Percentiles rank a stretch among this genome's conserved stretches.
These are phyloP conservation scores for Penicillium odoratum DNA, from an alignment of 495 filamentous ascomycete species.

Conservation along the genomic window DNA sequence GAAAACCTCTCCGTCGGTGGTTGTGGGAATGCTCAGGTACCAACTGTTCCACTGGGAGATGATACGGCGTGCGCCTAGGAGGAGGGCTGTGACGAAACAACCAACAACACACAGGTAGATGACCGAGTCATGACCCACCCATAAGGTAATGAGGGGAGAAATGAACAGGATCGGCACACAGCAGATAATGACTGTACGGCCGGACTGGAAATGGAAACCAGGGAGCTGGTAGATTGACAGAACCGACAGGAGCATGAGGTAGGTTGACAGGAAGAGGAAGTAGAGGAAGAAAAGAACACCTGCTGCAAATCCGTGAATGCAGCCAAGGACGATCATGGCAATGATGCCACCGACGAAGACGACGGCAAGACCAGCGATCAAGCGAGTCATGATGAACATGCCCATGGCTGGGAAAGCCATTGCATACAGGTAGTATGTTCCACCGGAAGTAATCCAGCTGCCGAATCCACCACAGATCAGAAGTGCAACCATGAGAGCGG, in stretches of 20 bases:
- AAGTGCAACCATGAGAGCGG: constrained; percentile 4
- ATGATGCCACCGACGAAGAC: constrained; percentile 5
- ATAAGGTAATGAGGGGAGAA: constrained; percentile 1
- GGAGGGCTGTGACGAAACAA: not conserved
- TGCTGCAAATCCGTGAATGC: constrained; percentile 4
- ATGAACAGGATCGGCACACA: constrained; percentile 6
- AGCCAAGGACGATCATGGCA: constrained; percentile 3
- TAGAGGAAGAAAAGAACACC: constrained; percentile 7
- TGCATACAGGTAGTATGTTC: constrained; percentile 7
- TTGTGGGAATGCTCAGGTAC: constrained; percentile 5
- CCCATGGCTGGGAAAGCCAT: constrained; percentile 9
- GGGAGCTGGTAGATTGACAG: constrained; percentile 4
- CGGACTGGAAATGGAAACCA: constrained; percentile 7
- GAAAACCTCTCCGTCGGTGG: constrained; percentile 1
- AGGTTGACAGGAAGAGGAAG: constrained; percentile 7
- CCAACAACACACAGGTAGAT: constrained; percentile 8
- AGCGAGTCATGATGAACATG: constrained; percentile 7
- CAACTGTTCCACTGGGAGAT: constrained; percentile 7
- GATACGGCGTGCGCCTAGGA: constrained; percentile 1
- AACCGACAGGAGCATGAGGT: constrained; percentile 8
- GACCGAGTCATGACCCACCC: constrained; percentile 7
- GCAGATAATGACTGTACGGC: constrained; percentile 1
- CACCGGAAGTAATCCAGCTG: constrained; percentile 7
- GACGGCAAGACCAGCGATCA: constrained; percentile 5
- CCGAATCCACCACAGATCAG: constrained; percentile 6